Conservation (phyloP, 2,329 filamentous ascomycete species). For the Ceratocystis alfenasii region DNA sequence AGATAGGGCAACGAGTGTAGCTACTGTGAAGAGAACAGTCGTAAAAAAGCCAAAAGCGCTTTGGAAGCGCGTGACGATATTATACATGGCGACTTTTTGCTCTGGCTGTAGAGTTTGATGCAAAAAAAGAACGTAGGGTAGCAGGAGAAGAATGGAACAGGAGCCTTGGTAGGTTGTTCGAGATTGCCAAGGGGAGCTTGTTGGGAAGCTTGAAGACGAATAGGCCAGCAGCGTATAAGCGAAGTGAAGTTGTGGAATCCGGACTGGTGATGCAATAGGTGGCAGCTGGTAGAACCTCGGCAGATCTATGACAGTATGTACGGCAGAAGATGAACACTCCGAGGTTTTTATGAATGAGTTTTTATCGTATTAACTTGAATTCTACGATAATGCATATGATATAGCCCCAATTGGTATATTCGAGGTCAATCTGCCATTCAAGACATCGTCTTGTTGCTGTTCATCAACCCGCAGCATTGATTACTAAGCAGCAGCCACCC, state of each 20-base stretch:
- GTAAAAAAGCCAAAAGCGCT: slow-evolving; percentile 98
- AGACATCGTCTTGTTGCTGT: not conserved
- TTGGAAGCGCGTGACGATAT: slow-evolving; percentile 70
- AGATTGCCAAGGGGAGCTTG: not conserved
- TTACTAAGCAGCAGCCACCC: not conserved
- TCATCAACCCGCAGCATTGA: not conserved
- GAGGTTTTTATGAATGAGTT: no score
- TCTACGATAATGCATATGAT: not conserved
- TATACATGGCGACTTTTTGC: slow-evolving; percentile 58
- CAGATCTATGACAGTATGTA: not conserved
- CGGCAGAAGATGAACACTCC: not conserved
- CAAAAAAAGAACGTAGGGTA: not conserved
- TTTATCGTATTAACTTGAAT: not conserved
- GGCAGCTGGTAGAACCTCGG: slow-evolving; percentile 17
- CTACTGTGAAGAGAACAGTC: slow-evolving; percentile 75
- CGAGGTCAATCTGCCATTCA: not conserved
- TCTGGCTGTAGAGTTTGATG: not conserved
- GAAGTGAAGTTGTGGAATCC: not conserved
- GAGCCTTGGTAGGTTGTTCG: not conserved
- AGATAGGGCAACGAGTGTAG: slow-evolving; percentile 65
- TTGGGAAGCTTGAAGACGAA: not conserved
- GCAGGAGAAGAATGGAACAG: not conserved
- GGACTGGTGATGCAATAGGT: slow-evolving; percentile 3
- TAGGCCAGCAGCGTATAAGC: slow-evolving; percentile 1
- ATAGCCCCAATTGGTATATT: not conserved